Base-by-base conservation (phyloP, 2,329 filamentous ascomycete genomes). In the Didymella pomorum region DNA sequence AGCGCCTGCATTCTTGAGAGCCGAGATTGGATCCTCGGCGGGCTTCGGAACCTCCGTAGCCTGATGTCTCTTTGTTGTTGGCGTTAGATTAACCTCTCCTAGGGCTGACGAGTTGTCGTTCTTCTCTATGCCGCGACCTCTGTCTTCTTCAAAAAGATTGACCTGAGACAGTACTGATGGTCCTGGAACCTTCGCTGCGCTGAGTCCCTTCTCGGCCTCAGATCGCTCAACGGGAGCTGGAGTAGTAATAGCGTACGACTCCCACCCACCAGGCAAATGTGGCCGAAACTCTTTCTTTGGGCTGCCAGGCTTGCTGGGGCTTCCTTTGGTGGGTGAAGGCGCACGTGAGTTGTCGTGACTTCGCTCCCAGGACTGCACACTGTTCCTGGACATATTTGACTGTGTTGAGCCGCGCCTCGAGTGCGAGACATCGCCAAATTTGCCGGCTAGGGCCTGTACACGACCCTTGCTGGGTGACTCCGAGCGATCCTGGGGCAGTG, bases 221-320 rank as follows among this genome's bases (percentile, higher is more conserved):
- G 58, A 64, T 14, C 65, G 62, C 10, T 76, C 73, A 7, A 63
- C 66, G n/a, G 72, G 70, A 7, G 73, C 76, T 31, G 75, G 71
- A 28, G 60, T 69, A 10, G 76, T 79, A 7, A 79, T 79, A 2
- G 77, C 76, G 58, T 77, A 82, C 29, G 83, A 85, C 51, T 83
- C 79, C 83, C 83, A 85, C 51, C 80, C 81, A 21, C 83, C 83
- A 37, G 83, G 83, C 29, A 85, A 68, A 52, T 81, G 76, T 14
- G 83, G 83, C 52, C 80, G 76, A 64, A 84, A 85, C n/a, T 71
- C 68, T 44, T 69, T 71, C 25, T 62, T 64, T 6, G 68, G 65
- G 47, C 63, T 71, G 59, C 80, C 82, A 16, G 77, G 78, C 41
- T 72, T 72, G 21, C 62, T 62, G 12, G 70, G 66, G 20, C 57